Evolutionary conservation across 257 asterid species (phyloP).

Genomic region (Primulina tabacum): DNA sequence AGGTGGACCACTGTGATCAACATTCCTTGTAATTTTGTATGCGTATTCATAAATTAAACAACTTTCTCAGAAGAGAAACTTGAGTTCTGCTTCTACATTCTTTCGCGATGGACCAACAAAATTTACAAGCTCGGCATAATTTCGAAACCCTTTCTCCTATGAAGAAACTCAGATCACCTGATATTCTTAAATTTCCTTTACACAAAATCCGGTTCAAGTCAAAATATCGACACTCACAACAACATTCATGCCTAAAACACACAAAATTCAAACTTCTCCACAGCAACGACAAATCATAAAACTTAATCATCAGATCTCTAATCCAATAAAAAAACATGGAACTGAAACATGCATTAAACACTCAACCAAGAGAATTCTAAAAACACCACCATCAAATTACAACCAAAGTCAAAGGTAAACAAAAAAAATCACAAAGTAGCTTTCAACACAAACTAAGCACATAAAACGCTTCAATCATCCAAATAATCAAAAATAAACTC

Average conservation of each 20-base stretch:
- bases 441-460: slow-evolving; percentile 8
- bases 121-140: no score
- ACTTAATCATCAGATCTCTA: slow-evolving; percentile 31
- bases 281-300: slow-evolving; percentile 10
- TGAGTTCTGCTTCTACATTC: slow-evolving; percentile 21
- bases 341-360: neutral
- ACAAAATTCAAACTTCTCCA: slow-evolving; percentile 10
- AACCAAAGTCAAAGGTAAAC: neutral
- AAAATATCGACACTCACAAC: slow-evolving; percentile 14
- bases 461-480: slow-evolving; percentile 18
- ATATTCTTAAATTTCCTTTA: slow-evolving; percentile 6
- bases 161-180: neutral
- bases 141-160: neutral
- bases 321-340: slow-evolving; percentile 8
- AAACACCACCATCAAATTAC: slow-evolving; percentile 8
- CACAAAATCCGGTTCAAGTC: slow-evolving; percentile 12
- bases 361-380: slow-evolving; percentile 2
- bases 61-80: slow-evolving; percentile 11
- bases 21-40: slow-evolving; percentile 10
- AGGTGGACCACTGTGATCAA: slow-evolving; percentile 25
- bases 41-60: slow-evolving; percentile 19
- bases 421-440: slow-evolving; percentile 10
- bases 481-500: neutral
- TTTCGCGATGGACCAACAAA: neutral
- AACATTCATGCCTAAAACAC: slow-evolving; percentile 3